phyloP scores from a whole-genome alignment of 1,139 yeast species.

The Debaryomyces udenii region DNA sequence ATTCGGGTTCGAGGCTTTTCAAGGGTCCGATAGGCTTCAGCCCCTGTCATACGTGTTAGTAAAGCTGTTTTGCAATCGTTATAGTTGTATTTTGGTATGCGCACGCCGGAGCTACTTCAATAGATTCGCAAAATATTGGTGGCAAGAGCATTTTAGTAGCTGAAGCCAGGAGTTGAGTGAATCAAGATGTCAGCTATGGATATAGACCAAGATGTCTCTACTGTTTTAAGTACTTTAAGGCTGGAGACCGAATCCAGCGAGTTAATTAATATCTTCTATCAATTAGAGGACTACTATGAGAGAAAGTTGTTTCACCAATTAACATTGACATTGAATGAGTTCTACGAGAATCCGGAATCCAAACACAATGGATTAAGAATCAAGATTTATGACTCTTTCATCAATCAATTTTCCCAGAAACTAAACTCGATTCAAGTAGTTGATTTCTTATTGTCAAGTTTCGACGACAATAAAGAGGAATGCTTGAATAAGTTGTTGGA shows the following conservation, averaged over 20 bases:
- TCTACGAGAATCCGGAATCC: conserved; percentile 56
- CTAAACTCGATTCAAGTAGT: conserved; percentile 80
- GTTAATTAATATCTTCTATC: conserved; percentile 62
- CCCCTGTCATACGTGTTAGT: neutral
- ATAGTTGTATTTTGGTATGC: conserved; percentile 1
- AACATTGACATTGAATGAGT: conserved; percentile 65
- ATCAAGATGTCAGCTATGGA: conserved; percentile 33
- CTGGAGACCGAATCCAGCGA: conserved; percentile 69
- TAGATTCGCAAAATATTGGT: conserved; percentile 7
- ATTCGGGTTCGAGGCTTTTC: too few relatives aligned
- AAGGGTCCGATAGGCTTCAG: neutral
- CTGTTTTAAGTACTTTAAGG: conserved; percentile 71
- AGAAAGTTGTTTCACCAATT: conserved; percentile 80
- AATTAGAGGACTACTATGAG: conserved; percentile 85
- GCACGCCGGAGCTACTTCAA: conserved; percentile 2
- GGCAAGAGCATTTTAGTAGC: conserved; percentile 6
- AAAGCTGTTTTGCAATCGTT: conserved; percentile 4
- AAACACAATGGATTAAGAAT: conserved; percentile 56
- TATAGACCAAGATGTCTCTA: conserved; percentile 53
- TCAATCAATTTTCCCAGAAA: conserved; percentile 65
- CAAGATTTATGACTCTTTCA: conserved; percentile 72
- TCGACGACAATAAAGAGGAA: conserved; percentile 45
- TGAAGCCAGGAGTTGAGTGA: neutral
- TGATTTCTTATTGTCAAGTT: conserved; percentile 64
- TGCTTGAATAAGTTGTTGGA: conserved; percentile 59